These are phyloP conservation scores for Tuber microsphaerosporum DNA, from an alignment of 495 filamentous ascomycete genomes.

Conservation along the genomic window DNA sequence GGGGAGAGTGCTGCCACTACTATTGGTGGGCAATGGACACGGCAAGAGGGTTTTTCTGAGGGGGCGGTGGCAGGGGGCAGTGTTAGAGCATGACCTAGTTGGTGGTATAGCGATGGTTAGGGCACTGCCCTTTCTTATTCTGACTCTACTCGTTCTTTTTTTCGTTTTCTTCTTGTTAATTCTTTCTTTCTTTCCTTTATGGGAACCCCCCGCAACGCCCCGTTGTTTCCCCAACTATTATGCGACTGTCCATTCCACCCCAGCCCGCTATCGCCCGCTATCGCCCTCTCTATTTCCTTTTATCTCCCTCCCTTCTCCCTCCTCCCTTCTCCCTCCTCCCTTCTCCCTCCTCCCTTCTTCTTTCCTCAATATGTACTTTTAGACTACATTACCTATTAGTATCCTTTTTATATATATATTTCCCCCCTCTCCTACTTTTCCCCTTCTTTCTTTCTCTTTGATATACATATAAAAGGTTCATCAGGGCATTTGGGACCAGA, in stretches of 20 bases:
- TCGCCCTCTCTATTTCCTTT: background rate
- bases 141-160: background rate
- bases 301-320: too few relatives aligned
- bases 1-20: background rate
- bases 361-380: background rate
- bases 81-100: background rate
- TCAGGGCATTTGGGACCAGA: background rate
- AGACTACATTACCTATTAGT: background rate
- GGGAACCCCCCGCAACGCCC: background rate
- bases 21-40: background rate
- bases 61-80: background rate
- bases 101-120: background rate
- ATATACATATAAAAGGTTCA: background rate
- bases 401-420: background rate
- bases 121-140: background rate
- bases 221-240: background rate
- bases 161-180: background rate
- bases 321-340: too few relatives aligned
- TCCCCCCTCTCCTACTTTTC: too few relatives aligned
- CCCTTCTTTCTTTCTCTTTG: background rate
- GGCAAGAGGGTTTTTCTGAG: background rate
- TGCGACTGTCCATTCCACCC: background rate
- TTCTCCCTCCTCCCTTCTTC: background rate
- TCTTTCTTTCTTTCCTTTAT: background rate
- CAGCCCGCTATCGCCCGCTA: background rate